A percentile compares a stretch with the other conserved stretches of the same genome.
Conservation (phyloP, 139 green algal genomes). For the Chloropicon primus region DNA sequence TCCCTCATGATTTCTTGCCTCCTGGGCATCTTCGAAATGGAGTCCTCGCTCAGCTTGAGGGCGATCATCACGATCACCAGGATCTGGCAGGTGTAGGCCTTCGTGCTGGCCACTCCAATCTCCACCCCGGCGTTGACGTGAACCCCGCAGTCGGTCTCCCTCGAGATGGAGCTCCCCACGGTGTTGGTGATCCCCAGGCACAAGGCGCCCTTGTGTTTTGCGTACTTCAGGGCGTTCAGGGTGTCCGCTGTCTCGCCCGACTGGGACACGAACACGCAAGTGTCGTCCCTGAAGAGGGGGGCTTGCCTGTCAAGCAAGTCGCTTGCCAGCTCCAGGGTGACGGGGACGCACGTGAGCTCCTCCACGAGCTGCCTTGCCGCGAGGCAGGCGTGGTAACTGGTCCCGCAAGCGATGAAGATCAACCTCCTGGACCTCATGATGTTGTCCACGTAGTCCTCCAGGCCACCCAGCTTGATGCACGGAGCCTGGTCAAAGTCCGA, state of each 20-base stretch:
- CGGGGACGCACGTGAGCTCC: slow-evolving; percentile 42
- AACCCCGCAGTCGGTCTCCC: slow-evolving; percentile 79
- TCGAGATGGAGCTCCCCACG: slow-evolving; percentile 77
- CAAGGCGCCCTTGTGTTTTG: slow-evolving; percentile 60
- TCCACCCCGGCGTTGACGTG: slow-evolving; percentile 94
- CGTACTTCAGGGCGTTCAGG: slow-evolving; percentile 39
- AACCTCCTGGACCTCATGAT: slow-evolving; percentile 66
- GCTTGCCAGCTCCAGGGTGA: slow-evolving; percentile 80
- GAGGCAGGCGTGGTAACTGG: slow-evolving; percentile 76
- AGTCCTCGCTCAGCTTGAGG: slow-evolving; percentile 77
- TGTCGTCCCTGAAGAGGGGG: slow-evolving; percentile 88
- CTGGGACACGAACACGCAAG: slow-evolving; percentile 81
- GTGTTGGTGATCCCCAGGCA: slow-evolving; percentile 97
- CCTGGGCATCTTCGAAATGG: slow-evolving; percentile 46
- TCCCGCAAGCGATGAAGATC: slow-evolving; percentile 89
- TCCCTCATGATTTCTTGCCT: slow-evolving; percentile 71
- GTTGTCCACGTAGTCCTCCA: slow-evolving; percentile 43
- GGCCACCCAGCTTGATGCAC: slow-evolving; percentile 61
- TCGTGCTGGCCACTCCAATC: slow-evolving; percentile 95
- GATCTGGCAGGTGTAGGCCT: slow-evolving; percentile 74
- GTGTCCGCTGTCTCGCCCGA: slow-evolving; percentile 94
- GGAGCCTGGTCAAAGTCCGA: too few relatives aligned
- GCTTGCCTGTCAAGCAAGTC: slow-evolving; percentile 78
- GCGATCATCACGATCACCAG: slow-evolving; percentile 83
- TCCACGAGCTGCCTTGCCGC: slow-evolving; percentile 42